Evolutionary conservation across 2,329 filamentous ascomycete species (phyloP), one percentile per base, ranked within the genome.

Genomic region (Fusarium praegraminearum): DNA sequence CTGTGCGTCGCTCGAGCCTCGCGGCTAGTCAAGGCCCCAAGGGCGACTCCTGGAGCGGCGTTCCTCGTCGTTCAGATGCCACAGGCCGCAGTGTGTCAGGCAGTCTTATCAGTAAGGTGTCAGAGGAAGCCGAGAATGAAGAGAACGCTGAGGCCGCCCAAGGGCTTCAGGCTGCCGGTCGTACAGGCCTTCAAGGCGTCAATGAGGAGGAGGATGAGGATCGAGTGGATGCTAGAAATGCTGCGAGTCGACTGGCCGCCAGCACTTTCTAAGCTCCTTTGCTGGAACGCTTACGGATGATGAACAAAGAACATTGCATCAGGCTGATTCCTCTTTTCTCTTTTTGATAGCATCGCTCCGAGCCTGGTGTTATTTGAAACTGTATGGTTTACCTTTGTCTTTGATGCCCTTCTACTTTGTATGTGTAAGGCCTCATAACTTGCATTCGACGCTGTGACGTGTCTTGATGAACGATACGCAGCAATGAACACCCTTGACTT

Each of bases 41-140:
- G 82, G 96, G 96, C n/a, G 96, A 99, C 79, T 91, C 96, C 18
- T 99, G 96, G 96, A 97, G 93, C 75, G 96, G 96, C 61, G 94
- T 98, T 30, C 93, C 94, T 36, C 88, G 96, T 66, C 88, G 93
- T 57, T 89, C 90, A 32, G 93, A 97, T 73, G 90, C 90, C n/a
- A 81, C 93, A 58, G 91, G 87, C 76, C 87, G 94, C 73, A 94
- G 90, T 77, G 86, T 94, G 70, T 93, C 91, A 58, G 90, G 91
- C 49, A 92, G 89, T 76, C 87, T 92, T 69, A 87, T 90, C 68
- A 83, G 87, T n/a, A 85, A 86, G 30, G 82, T 90, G 12, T 83
- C 85, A 16, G 91, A 93, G 73, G 90, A 90, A 64, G 87, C 83
- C 76, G 78, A 87, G 74, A 79, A 78, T 62, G 81, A 87, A 73